Percentiles rank a stretch among this genome's conserved stretches.
These are phyloP conservation scores for Passiflora organensis DNA, from an alignment of 345 rosid genomes.

Conservation along the genomic window DNA sequence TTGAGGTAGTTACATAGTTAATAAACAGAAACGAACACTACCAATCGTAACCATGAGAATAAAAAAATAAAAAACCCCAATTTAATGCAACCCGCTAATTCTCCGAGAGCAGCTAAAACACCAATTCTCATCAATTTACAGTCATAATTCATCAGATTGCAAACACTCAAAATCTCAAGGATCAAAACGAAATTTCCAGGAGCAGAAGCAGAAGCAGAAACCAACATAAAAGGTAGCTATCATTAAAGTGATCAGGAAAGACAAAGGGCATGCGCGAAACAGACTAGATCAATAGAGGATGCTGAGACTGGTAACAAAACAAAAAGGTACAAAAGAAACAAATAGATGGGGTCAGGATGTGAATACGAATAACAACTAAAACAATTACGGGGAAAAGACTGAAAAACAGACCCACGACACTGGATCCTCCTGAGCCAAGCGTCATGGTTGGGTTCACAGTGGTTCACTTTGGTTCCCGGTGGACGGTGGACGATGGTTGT, in stretches of 20 bases:
- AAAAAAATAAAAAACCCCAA: neutral
- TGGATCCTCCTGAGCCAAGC: slow-evolving; percentile 87
- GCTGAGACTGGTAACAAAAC: neutral
- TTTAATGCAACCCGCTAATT: too few species aligned
- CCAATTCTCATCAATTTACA: too few species aligned
- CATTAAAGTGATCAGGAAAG: too few species aligned
- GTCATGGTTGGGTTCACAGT: too few species aligned
- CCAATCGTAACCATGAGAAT: neutral
- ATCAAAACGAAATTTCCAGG: neutral
- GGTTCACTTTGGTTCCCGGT: slow-evolving; percentile 7
- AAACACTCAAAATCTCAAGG: too few species aligned
- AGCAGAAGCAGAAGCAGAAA: neutral
- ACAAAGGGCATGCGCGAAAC: too few species aligned
- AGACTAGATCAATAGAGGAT: too few species aligned
- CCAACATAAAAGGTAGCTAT: too few species aligned
- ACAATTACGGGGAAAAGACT: neutral
- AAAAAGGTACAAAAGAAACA: neutral
- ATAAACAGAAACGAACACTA: neutral
- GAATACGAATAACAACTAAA: neutral
- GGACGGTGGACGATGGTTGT: slow-evolving; percentile 9
- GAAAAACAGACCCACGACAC: slow-evolving; percentile 60
- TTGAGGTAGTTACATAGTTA: too few species aligned
- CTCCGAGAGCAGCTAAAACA: too few species aligned
- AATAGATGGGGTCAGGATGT: slow-evolving; percentile 24
- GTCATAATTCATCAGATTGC: too few species aligned